Evolutionary conservation across 164 flowering plant genomes (phyloP).

Genomic region (Euptelea pleiosperma): DNA sequence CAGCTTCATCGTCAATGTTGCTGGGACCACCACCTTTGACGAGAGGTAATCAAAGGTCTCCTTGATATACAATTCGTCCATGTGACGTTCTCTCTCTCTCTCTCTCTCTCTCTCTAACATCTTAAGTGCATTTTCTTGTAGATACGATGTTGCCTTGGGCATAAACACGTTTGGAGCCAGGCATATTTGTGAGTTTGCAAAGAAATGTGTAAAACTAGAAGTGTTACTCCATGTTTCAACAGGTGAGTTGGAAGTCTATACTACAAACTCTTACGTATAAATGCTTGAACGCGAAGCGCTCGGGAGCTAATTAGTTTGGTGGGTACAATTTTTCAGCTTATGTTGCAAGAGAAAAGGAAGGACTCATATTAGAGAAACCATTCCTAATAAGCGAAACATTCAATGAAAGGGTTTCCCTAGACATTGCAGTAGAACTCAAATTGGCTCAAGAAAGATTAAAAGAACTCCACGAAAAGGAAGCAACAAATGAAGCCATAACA

Average conservation of each 20-base stretch:
- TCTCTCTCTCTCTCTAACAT: too few species aligned
- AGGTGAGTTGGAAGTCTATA: too few species aligned
- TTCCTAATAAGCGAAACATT: slow-evolving; percentile 41
- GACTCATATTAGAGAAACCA: slow-evolving; percentile 40
- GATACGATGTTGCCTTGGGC: slow-evolving; percentile 55
- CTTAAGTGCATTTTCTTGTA: slow-evolving; percentile 12
- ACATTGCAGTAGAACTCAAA: slow-evolving; percentile 34
- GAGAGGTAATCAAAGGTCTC: too few species aligned
- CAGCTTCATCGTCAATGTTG: slow-evolving; percentile 21
- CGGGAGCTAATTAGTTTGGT: neutral
- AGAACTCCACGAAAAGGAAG: slow-evolving; percentile 27
- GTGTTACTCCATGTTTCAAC: slow-evolving; percentile 51
- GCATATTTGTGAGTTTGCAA: slow-evolving; percentile 49
- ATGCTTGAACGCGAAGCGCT: too few species aligned
- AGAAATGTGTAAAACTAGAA: slow-evolving; percentile 40
- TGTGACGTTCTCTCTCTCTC: too few species aligned
- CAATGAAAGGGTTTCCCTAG: slow-evolving; percentile 31
- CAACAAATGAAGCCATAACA: slow-evolving; percentile 19
- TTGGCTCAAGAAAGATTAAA: slow-evolving; percentile 30
- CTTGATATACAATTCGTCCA: too few species aligned
- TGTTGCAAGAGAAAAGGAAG: slow-evolving; percentile 46
- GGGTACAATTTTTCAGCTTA: slow-evolving; percentile 41
- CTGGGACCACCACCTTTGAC: too few species aligned
- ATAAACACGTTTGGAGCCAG: too few species aligned
- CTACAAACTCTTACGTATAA: too few species aligned